phyloP scores from a whole-genome alignment of 148 eudicot genomes.

The Hydrangea macrophylla region DNA sequence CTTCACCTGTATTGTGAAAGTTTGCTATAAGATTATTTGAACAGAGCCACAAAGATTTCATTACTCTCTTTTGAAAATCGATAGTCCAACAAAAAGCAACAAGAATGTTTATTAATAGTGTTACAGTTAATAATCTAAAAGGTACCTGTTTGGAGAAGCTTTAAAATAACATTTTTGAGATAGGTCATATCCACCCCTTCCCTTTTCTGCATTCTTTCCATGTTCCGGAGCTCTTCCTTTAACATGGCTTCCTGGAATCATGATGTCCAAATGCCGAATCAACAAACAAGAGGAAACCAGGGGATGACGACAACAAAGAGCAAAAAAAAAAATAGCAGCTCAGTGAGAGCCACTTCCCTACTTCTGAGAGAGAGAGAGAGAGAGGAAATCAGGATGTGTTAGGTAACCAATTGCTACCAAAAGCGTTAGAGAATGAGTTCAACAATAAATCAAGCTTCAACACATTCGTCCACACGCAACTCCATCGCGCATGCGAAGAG shows the following conservation, averaged over 20 bases:
- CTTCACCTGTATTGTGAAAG: slow-evolving; percentile 64
- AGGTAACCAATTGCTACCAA: no score
- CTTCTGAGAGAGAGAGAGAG: no score
- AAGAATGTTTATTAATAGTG: not conserved
- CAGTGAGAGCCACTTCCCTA: no score
- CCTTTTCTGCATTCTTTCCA: slow-evolving; percentile 87
- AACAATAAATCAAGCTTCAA: no score
- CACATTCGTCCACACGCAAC: no score
- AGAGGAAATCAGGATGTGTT: no score
- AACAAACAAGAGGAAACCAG: not conserved
- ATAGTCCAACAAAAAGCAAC: not conserved
- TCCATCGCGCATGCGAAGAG: no score
- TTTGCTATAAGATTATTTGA: not conserved
- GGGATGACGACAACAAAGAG: not conserved
- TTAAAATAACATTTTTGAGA: slow-evolving; percentile 88
- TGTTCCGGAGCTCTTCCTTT: slow-evolving; percentile 90
- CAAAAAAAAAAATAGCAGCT: not conserved
- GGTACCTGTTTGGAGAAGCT: slow-evolving; percentile 97
- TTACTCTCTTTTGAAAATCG: not conserved
- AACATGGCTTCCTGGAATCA: slow-evolving; percentile 76
- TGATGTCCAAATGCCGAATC: not conserved
- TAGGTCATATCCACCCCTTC: slow-evolving; percentile 99
- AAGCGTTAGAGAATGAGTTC: no score
- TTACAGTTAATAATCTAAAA: not conserved
- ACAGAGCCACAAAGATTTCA: not conserved